Conservation (phyloP, 1,284 basidiomycete genomes). For the Pseudozyma sp. region DNA sequence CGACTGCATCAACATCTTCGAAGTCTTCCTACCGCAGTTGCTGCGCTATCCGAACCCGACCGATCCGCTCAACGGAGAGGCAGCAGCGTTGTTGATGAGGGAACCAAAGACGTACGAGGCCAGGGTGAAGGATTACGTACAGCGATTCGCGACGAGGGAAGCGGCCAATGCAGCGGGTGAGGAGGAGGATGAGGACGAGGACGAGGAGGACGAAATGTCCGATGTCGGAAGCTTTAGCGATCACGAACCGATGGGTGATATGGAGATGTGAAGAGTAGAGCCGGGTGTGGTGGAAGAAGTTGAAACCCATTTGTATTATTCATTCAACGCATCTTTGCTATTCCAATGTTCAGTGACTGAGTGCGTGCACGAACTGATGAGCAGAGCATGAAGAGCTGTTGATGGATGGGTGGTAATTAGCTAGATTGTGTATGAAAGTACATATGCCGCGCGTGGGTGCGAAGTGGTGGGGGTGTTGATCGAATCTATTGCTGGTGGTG, state of each 20-base stretch:
- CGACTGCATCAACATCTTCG: slow-evolving; percentile 99
- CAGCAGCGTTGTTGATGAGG: slow-evolving; percentile 93
- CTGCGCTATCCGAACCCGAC: slow-evolving; percentile 97
- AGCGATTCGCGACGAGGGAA: slow-evolving; percentile 55
- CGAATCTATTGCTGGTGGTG: slow-evolving; percentile 23
- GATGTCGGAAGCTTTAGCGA: slow-evolving; percentile 65
- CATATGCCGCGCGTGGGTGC: no score
- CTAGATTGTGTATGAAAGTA: no score
- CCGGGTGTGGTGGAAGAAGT: no score
- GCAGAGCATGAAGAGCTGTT: no score
- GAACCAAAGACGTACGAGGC: slow-evolving; percentile 79
- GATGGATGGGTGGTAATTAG: no score
- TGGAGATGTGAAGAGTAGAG: slow-evolving; percentile 41
- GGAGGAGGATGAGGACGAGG: slow-evolving; percentile 53
- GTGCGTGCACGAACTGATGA: no score
- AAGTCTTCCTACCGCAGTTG: slow-evolving; percentile 95
- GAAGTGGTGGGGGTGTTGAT: neutral
- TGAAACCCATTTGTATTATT: no score
- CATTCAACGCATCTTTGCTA: no score
- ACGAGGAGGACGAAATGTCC: slow-evolving; percentile 64
- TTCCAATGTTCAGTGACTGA: no score
- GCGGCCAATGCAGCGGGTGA: slow-evolving; percentile 45
- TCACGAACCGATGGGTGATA: slow-evolving; percentile 50
- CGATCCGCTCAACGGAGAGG: slow-evolving; percentile 96
- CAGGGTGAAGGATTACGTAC: slow-evolving; percentile 62